Base-by-base conservation (phyloP, 345 rosid species). In the Sisymbrium altissimum region DNA sequence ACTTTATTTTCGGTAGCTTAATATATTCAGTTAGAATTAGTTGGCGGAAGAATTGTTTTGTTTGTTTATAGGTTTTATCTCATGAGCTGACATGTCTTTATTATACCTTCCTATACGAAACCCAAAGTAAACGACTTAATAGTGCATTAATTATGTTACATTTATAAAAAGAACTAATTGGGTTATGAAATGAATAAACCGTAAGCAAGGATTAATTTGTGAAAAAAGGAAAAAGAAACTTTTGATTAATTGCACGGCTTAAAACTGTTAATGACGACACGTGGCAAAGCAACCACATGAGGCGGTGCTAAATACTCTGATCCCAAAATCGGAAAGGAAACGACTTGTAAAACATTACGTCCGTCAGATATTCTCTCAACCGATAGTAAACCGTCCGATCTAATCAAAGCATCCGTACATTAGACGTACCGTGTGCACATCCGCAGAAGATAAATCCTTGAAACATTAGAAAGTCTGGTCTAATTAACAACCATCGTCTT, bases 261-360 rank as follows among this genome's bases (percentile, higher is more conserved):
- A 62, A 18, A 54, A 40, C 32, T 55, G 27, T 13, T 62, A 76
- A 70, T 70, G 0, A 64, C 23, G 66, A 76, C 75, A 76, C 75
- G 75, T 77, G 73, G 62, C 76, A 41, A 4, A 65, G n/a, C n/a
- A 15, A 1, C 35, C 59, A 48, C 13, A 49, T 13, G 46, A 71
- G 76, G 77, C 76, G 80, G 80, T 77, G 80, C 72, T 65, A 71
- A 64, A 19, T 21, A 64, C 75, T 36, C 57, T 41, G 6, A 41
- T 61, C 74, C 69, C 64, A 43, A 35, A 61, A 68, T 27, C 32
- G 46, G 43, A 58, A 66, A 58, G 29, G 19, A 66, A 64, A 57
- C 72, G 27, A 3, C 49, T 3, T 18, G 18, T 12, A 63, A 9
- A 46, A 6, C 12, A 9, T 49, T 7, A 21, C 44, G 6, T 32